Evolutionary conservation across 306 rosid species (phyloP).

Genomic region (Prunus armeniaca): DNA sequence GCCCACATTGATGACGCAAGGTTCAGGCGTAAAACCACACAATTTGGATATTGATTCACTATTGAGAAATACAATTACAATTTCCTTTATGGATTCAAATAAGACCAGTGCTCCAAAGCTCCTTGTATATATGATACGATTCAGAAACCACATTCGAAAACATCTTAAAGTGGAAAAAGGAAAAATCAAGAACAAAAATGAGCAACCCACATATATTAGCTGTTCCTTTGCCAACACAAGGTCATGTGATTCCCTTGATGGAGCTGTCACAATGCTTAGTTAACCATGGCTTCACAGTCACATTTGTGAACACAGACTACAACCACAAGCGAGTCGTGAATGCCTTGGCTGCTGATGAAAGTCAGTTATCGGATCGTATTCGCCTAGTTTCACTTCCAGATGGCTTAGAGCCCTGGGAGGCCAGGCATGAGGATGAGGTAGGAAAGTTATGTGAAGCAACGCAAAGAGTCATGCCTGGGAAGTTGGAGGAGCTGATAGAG

Average conservation of each 20-base stretch:
- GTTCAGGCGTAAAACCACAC: too few relatives aligned
- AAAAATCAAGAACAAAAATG: conserved; percentile 17
- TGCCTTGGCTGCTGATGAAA: conserved; percentile 21
- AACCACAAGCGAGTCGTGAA: conserved; percentile 33
- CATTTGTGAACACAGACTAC: conserved; percentile 44
- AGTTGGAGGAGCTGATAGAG: conserved; percentile 44
- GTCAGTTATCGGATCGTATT: conserved; percentile 14
- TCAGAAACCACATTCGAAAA: not conserved
- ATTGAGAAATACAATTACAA: too few relatives aligned
- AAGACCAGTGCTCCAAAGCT: not conserved
- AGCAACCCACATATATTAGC: conserved; percentile 38
- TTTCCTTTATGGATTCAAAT: too few relatives aligned
- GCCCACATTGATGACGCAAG: too few relatives aligned
- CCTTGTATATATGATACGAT: not conserved
- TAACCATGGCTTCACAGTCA: conserved; percentile 51
- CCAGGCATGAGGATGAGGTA: conserved; percentile 24
- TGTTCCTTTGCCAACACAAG: conserved; percentile 67
- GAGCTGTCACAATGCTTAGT: conserved; percentile 45
- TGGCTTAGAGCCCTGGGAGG: conserved; percentile 40
- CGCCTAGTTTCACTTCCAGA: conserved; percentile 47
- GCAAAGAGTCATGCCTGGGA: conserved; percentile 32
- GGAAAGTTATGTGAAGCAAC: conserved; percentile 28
- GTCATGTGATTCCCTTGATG: conserved; percentile 72
- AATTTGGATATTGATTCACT: too few relatives aligned
- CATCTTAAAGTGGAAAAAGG: not conserved